Evolutionary conservation across 805 yeast species (phyloP).

Genomic region (Saturnispora zaruensis): DNA sequence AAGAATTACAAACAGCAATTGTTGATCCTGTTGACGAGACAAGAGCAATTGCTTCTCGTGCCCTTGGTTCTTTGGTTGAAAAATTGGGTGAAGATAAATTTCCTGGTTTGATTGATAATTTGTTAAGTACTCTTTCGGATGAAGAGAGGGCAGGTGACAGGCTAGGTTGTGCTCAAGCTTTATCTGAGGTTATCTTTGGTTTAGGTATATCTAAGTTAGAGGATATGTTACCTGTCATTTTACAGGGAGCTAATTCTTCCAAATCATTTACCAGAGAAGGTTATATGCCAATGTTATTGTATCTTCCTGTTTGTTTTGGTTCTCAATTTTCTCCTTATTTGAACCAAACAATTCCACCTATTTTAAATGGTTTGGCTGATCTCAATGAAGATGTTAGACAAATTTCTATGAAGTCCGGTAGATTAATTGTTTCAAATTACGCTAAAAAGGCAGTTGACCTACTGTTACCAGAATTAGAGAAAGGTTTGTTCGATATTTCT

Average conservation of each 20-base stretch:
- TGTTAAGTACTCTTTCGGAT: slow-evolving; percentile 68
- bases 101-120: slow-evolving; percentile 82
- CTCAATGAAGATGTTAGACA: slow-evolving; percentile 79
- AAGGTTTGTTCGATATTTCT: slow-evolving; percentile 73
- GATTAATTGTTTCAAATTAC: slow-evolving; percentile 82
- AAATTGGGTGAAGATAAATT: slow-evolving; percentile 92
- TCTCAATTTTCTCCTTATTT: slow-evolving; percentile 85
- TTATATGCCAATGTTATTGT: slow-evolving; percentile 79
- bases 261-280: slow-evolving; percentile 79
- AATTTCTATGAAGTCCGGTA: slow-evolving; percentile 84
- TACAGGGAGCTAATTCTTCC: slow-evolving; percentile 60
- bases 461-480: slow-evolving; percentile 86
- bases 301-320: slow-evolving; percentile 92
- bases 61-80: slow-evolving; percentile 91
- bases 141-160: slow-evolving; percentile 79
- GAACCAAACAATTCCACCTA: slow-evolving; percentile 80
- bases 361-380: slow-evolving; percentile 87
- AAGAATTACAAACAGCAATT: slow-evolving; percentile 87
- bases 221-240: slow-evolving; percentile 74
- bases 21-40: slow-evolving; percentile 98
- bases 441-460: slow-evolving; percentile 90
- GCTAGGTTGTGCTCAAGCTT: slow-evolving; percentile 94
- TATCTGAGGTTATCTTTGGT: slow-evolving; percentile 89
- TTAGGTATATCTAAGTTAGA: slow-evolving; percentile 82
- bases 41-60: slow-evolving; percentile 95